A percentile compares a stretch with the other conserved stretches of the same genome.
Conservation (phyloP, 139 green algal species). For the Micractinium conductrix region DNA sequence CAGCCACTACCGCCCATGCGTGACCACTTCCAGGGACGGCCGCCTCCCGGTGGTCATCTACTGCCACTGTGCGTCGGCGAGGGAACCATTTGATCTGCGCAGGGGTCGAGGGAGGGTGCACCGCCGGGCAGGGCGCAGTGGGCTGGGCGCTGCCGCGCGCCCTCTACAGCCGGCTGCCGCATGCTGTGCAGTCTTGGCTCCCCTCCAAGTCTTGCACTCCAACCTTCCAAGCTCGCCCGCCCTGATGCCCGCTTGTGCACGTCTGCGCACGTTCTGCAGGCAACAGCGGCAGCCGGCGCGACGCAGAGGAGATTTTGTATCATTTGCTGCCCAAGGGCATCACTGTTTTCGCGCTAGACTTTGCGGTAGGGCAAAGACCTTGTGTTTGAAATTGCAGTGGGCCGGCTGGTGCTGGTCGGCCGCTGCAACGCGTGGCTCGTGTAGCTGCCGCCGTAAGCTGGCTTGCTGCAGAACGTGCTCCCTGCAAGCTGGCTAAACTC, state of each 20-base stretch:
- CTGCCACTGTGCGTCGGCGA: conserved; percentile 70
- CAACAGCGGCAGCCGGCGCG: conserved; percentile 86
- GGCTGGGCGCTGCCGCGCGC: too few relatives aligned
- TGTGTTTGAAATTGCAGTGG: background rate
- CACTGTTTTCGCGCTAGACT: conserved; percentile 89
- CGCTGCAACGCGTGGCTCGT: background rate
- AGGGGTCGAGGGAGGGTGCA: too few relatives aligned
- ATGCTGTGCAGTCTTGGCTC: too few relatives aligned
- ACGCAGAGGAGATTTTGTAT: conserved; percentile 84
- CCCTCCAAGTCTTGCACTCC: too few relatives aligned
- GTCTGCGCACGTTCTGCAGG: too few relatives aligned
- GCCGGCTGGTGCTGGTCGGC: background rate
- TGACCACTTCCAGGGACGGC: conserved; percentile 48
- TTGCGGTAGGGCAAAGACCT: conserved; percentile 59
- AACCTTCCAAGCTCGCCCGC: too few relatives aligned
- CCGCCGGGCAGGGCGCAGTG: too few relatives aligned
- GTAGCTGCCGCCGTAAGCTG: background rate
- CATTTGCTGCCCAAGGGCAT: conserved; percentile 79
- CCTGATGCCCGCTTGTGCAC: too few relatives aligned
- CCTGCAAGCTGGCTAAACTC: background rate
- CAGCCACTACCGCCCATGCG: conserved; percentile 71
- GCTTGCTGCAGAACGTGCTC: background rate
- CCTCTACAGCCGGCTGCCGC: too few relatives aligned
- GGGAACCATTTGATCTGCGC: too few relatives aligned
- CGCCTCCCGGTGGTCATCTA: conserved; percentile 84